Evolutionary conservation across 371 early-diverging fungal species (phyloP).

Genomic region (Apophysomyces sp.): DNA sequence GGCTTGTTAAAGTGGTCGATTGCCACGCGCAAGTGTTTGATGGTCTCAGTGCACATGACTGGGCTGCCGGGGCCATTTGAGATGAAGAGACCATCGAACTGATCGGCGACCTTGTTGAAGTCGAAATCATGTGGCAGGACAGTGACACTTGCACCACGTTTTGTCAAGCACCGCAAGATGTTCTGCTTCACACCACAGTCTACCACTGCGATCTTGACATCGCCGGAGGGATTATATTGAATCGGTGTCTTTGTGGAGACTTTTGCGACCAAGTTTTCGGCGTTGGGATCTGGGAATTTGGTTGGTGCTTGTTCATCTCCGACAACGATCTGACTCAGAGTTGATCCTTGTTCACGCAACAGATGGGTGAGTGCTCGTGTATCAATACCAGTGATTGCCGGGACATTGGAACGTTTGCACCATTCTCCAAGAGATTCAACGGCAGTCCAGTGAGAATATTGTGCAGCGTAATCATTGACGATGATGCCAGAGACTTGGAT

Average conservation of each 20-base stretch:
- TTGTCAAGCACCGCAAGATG: slow-evolving; percentile 81
- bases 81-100: slow-evolving; percentile 88
- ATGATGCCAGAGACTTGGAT: slow-evolving; percentile 92
- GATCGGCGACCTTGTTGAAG: slow-evolving; percentile 50
- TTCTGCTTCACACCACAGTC: slow-evolving; percentile 96
- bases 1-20: slow-evolving; percentile 70
- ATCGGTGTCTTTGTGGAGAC: slow-evolving; percentile 55
- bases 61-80: slow-evolving; percentile 96
- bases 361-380: slow-evolving; percentile 93
- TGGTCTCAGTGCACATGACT: slow-evolving; percentile 60
- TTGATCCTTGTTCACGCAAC: slow-evolving; percentile 87
- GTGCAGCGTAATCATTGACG: slow-evolving; percentile 86
- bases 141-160: slow-evolving; percentile 79
- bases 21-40: slow-evolving; percentile 66
- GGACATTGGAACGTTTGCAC: slow-evolving; percentile 86
- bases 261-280: slow-evolving; percentile 58
- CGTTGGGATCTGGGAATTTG: slow-evolving; percentile 74
- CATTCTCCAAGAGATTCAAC: slow-evolving; percentile 81
- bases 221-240: slow-evolving; percentile 74
- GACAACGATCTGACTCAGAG: slow-evolving; percentile 82
- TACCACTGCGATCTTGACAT: slow-evolving; percentile 72
- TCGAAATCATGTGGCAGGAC: slow-evolving; percentile 88
- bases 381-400: slow-evolving; percentile 92
- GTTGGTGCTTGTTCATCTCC: slow-evolving; percentile 34
- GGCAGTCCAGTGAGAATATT: slow-evolving; percentile 92